Evolutionary conservation across 768 basidiomycete species (phyloP), one percentile per base, ranked within the genome.

Genomic region (Ephemerocybe angulata): DNA sequence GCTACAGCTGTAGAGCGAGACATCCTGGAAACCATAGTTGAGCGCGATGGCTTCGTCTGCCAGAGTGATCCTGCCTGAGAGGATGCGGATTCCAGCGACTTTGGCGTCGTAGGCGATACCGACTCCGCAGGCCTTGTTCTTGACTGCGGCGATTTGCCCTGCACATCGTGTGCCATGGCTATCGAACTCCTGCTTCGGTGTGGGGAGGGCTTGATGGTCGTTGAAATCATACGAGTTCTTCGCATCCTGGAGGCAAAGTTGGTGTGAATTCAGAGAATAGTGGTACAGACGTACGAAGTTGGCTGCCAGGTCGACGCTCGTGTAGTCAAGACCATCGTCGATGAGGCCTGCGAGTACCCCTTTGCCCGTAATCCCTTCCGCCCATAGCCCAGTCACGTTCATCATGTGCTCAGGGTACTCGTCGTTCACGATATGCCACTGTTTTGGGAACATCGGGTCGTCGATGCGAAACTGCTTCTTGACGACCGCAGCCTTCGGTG

Each of bases 141-240:
- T 90, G 7, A 80, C 85, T 1, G 96, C 97, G 24, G 89, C 93
- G 46, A 99, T 85, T 69, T 99, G 96, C 17, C 96, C 96, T 3
- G 96, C 96, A 67, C 96, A 99, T 2, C 96, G 89, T 1, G 96
- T 99, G 15, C 96, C 96, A 64, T 99, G 96, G 61, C 91, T 90
- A 61, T 99, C 97, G 57, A 96, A 91, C 24, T 77, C 76, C 27
- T 93, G 81, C 49, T 86, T 82, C 0, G 96, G 96, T 31, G 84
- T 85, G 10, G 96, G 96, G 3, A 97, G 76, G 6, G 84, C 73
- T 27, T 83, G 85, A 65, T 98, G 93, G 61, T 94, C 93, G 67
- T 99, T 99, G 70, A 93, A 99, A 70, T 99, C 94, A 64, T 93
- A 88, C 0, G 94, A 97, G 53, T 93, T 85, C 44, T 83, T 82